Percentiles rank a stretch among this genome's conserved stretches.
Conservation (phyloP, 2,329 filamentous ascomycete species). For the Botrytis sinoallii region DNA sequence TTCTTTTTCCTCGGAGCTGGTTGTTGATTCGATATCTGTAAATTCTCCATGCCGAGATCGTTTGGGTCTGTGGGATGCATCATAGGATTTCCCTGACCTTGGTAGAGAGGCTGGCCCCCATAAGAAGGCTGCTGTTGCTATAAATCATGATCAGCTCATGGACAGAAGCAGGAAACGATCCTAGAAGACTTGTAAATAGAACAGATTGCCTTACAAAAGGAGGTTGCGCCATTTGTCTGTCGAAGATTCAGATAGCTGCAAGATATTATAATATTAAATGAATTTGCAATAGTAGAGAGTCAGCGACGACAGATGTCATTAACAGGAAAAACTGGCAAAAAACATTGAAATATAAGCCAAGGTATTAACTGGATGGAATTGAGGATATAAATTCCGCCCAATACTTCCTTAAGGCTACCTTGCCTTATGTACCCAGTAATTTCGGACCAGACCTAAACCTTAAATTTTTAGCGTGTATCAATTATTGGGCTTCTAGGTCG, state of each 20-base stretch:
- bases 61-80: conserved; percentile 14
- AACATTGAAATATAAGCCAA: background rate
- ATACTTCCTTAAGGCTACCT: conserved; percentile 18
- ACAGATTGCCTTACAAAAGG: conserved; percentile 21
- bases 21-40: conserved; percentile 20
- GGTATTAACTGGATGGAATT: conserved; percentile 2
- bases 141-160: conserved; percentile 1
- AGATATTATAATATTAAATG: conserved; percentile 15
- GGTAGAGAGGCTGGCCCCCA: conserved; percentile 12
- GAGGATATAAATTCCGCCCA: conserved; percentile 14
- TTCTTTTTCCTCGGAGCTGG: conserved; percentile 64
- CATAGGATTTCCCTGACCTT: conserved; percentile 1
- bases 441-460: conserved; percentile 9
- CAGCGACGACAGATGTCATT: background rate
- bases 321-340: conserved; percentile 3
- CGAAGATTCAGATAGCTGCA: conserved; percentile 10
- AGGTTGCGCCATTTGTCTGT: conserved; percentile 19
- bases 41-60: conserved; percentile 20
- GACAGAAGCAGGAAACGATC: background rate
- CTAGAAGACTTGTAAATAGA: background rate
- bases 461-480: conserved; percentile 13
- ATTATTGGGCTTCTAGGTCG: conserved; percentile 2
- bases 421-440: conserved; percentile 16
- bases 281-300: background rate
- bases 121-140: conserved; percentile 16